phyloP scores from a whole-genome alignment of 768 basidiomycete species.

The Naganishia kalamii region DNA sequence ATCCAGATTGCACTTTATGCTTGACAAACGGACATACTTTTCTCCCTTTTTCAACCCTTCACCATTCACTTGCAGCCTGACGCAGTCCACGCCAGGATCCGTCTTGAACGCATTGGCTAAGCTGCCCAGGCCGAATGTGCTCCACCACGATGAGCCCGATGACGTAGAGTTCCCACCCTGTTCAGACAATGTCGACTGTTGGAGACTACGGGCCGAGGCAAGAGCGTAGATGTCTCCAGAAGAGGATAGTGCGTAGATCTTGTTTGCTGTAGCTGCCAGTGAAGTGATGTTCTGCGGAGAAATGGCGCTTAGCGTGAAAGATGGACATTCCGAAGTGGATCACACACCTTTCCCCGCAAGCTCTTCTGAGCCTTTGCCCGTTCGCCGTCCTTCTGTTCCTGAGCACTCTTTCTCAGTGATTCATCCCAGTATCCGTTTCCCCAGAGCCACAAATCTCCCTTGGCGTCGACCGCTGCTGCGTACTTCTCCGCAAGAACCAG shows the following conservation, averaged over 20 bases:
- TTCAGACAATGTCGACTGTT: constrained; percentile 45
- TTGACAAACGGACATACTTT: constrained; percentile 56
- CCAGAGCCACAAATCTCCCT: constrained; percentile 47
- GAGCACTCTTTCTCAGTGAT: constrained; percentile 5
- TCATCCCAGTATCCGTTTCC: constrained; percentile 34
- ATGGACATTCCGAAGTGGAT: no score
- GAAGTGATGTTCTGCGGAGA: constrained; percentile 59
- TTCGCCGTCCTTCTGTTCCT: not conserved
- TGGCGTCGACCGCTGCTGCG: constrained; percentile 42
- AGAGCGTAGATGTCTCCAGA: constrained; percentile 66
- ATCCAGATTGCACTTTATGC: accelerated
- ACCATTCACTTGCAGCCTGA: constrained; percentile 56
- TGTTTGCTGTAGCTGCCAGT: constrained; percentile 47
- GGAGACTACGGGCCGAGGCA: constrained; percentile 53
- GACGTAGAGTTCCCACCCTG: not conserved
- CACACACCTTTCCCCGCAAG: constrained; percentile 40
- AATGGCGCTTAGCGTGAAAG: not conserved
- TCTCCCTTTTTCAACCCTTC: constrained; percentile 59
- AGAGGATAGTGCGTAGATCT: constrained; percentile 71
- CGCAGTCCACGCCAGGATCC: constrained; percentile 52
- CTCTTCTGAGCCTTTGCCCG: constrained; percentile 28
- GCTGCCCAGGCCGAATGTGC: constrained; percentile 51
- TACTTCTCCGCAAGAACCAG: constrained; percentile 42
- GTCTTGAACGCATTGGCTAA: constrained; percentile 53
- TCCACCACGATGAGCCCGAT: constrained; percentile 52